Evolutionary conservation across 2,329 filamentous ascomycete genomes (phyloP), one percentile per base, ranked within the genome.

Genomic region (Trichophyton verrucosum): DNA sequence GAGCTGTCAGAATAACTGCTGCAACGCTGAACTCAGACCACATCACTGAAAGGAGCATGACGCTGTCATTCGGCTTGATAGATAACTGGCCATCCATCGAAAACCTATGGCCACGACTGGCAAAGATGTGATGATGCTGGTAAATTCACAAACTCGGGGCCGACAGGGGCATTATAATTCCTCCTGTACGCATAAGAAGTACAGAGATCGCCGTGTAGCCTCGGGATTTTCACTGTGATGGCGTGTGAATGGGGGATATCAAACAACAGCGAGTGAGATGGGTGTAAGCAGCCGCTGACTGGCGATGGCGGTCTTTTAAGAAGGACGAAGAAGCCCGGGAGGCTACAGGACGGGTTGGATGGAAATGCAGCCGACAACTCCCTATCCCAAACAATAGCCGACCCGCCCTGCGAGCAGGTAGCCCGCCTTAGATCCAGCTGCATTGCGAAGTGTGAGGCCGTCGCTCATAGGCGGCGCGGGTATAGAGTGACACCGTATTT

Each of bases 21-120:
- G 62, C 62, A 57, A 64, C n/a, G 57, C 60, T 40, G 38, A 55
- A 60, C 36, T 62, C 61, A 33, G 47, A n/a, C 62, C 62, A 64
- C 38, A 57, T 59, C 33, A 62, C 20, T 20, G 30, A 36, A 4
- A 57, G n/a, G 30, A 57, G 53, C 53, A n/a, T 42, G 46, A 15
- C 2, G 9, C 46, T 27, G 11, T 27, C 46, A 15, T 30, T 27
- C 24, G 20, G 13, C 20, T 24, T 9, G 3, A 7, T 15, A 3
- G 22, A 22, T 13, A 27, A 13, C 20, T 51, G 8, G 22, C 46
- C 11, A 51, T 22, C 46, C 46, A 51, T 51, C n/a, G 46, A 13
- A 27, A 51, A 51, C 3, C 2, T 36, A 38, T 15, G 46, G 22
- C 9, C 20, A 15, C 46, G 20, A n/a, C 22, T 24, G 22, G 33